Conservation (phyloP, 345 rosid genomes). For the Eucalyptus pumila region DNA sequence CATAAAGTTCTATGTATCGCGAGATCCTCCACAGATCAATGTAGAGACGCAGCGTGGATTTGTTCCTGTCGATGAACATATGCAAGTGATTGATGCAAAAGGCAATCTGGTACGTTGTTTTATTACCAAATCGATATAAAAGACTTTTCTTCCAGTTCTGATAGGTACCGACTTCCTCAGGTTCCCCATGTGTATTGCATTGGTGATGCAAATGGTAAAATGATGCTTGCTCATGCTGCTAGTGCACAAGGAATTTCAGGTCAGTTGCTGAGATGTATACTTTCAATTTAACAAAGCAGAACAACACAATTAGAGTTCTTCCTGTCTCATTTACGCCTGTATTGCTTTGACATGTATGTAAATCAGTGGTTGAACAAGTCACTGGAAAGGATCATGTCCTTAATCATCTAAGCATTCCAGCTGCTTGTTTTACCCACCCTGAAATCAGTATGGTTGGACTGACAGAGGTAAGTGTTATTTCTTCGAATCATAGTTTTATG, state of each 20-base stretch:
- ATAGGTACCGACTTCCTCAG: conserved; percentile 7
- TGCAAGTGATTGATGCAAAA: conserved; percentile 77
- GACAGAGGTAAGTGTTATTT: conserved; percentile 55
- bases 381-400: conserved; percentile 87
- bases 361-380: conserved; percentile 89
- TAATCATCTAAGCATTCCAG: conserved; percentile 91
- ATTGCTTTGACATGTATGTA: not conserved
- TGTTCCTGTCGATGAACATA: conserved; percentile 82
- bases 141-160: not conserved
- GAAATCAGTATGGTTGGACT: conserved; percentile 99
- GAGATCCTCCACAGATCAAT: conserved; percentile 38
- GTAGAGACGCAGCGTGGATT: conserved; percentile 88
- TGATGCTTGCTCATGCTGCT: conserved; percentile 99
- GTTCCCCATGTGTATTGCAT: conserved; percentile 88
- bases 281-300: not conserved
- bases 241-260: conserved; percentile 99
- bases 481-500: not conserved
- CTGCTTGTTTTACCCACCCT: conserved; percentile 99
- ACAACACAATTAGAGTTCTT: not conserved
- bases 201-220: conserved; percentile 95
- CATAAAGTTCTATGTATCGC: not conserved
- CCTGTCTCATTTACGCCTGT: not conserved
- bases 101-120: conserved; percentile 54
- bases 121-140: not conserved
- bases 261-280: not conserved